These are phyloP conservation scores for Colletotrichum sp. DNA, from an alignment of 2,329 filamentous ascomycete genomes.

Conservation along the genomic window DNA sequence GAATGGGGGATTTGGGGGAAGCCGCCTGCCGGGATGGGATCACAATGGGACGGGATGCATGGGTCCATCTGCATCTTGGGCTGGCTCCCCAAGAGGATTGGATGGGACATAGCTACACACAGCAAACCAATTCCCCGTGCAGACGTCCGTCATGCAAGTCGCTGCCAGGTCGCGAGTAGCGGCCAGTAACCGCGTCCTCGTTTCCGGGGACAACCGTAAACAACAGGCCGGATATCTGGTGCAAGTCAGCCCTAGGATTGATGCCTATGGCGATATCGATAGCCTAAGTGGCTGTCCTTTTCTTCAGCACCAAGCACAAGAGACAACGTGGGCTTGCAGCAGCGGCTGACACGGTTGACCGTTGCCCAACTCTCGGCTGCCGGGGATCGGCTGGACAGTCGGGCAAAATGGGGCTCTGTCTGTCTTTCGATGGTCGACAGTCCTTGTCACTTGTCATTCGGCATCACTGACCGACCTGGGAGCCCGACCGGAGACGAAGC, in stretches of 20 bases:
- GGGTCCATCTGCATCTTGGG: background rate
- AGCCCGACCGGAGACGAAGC: slow-evolving; percentile 1
- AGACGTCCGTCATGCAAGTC: slow-evolving; percentile 10
- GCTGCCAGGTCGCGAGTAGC: background rate
- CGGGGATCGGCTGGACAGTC: background rate
- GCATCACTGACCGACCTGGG: background rate
- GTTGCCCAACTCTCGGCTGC: background rate
- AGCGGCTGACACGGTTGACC: background rate
- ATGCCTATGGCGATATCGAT: background rate
- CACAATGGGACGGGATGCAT: slow-evolving; percentile 8
- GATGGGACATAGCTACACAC: background rate
- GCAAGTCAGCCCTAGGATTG: background rate
- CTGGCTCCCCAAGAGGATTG: background rate
- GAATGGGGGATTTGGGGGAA: background rate
- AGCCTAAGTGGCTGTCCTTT: background rate
- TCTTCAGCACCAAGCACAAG: background rate
- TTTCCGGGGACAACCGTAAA: background rate
- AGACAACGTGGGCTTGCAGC: background rate
- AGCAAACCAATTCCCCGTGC: slow-evolving; percentile 5
- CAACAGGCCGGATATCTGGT: background rate
- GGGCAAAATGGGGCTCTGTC: background rate
- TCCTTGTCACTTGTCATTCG: background rate
- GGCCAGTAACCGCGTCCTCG: background rate
- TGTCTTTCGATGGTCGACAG: background rate
- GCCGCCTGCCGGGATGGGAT: slow-evolving; percentile 2